A percentile compares a stretch with the other conserved stretches of the same genome.
These are phyloP conservation scores for Boletales sp. DNA, from an alignment of 768 basidiomycete species.

Conservation along the genomic window DNA sequence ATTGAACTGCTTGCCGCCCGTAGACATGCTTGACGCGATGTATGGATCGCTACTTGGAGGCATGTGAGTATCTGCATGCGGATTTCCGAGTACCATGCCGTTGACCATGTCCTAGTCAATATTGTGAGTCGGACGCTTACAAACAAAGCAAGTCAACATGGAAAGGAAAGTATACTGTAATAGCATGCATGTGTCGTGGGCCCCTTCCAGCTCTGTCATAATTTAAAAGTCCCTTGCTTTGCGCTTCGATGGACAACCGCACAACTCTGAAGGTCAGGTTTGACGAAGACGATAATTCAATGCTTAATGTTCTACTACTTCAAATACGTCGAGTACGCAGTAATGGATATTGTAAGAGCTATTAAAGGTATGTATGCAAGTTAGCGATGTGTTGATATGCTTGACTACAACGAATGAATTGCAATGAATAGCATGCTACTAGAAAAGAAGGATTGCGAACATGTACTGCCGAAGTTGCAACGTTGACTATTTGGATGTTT, in stretches of 20 bases:
- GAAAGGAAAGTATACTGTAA: slow-evolving; percentile 16
- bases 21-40: slow-evolving; percentile 76
- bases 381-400: slow-evolving; percentile 5
- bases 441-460: slow-evolving; percentile 2
- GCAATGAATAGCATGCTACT: slow-evolving; percentile 4
- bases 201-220: neutral
- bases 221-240: neutral
- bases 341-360: slow-evolving; percentile 11
- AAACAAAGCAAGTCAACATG: slow-evolving; percentile 40
- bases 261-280: no score
- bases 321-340: slow-evolving; percentile 10
- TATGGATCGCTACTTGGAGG: slow-evolving; percentile 81
- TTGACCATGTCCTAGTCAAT: slow-evolving; percentile 52
- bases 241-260: neutral
- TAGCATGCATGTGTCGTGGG: neutral
- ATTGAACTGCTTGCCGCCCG: neutral
- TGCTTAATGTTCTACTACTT: slow-evolving; percentile 15
- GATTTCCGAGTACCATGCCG: no score
- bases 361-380: slow-evolving; percentile 17
- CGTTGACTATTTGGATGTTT: neutral
- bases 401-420: slow-evolving; percentile 12
- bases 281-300: slow-evolving; percentile 5
- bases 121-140: slow-evolving; percentile 72
- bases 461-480: slow-evolving; percentile 20
- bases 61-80: slow-evolving; percentile 51